Evolutionary conservation across 495 filamentous ascomycete species (phyloP), one percentile per base, ranked within the genome.

Genomic region (Neurospora terricola): DNA sequence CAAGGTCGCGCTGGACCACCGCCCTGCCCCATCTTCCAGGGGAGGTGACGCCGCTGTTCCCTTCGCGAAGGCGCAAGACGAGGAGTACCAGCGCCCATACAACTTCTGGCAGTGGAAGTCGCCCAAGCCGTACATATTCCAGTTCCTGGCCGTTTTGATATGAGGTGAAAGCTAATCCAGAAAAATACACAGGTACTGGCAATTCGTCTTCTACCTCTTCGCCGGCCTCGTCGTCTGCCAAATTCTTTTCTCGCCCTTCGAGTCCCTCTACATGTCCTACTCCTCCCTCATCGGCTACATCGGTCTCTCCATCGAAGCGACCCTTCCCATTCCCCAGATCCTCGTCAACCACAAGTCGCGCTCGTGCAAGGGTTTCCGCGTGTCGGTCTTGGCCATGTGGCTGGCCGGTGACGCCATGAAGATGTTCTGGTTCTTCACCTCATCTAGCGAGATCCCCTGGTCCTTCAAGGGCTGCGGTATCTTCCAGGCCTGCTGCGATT

Each of bases 101-200:
- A 88, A 91, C 73, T 99, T 99, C 80, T 99, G 96, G 96, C 92
- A 93, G 79, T 99, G 96, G 96, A 89, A 87, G 75, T 88, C 87
- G 38, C 86, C 91, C 23, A 91, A 90, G 75, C 94, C 95, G 87
- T 94, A 84, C 73, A 88, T 87, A 30, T 6, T 38, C 7, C 5
- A 23, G 6, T 54, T 34, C 3, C 10, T 11, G 48, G 10, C 54
- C 12, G 1, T 62, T 30, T 7, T 16, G 2, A 5, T 8, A 62
- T 4, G 21, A 62, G 2, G 23, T 62, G 23, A 62, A 34, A 62
- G 14, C 70, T 77, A 43, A 77, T 72, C 21, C 38, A 38, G 2
- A 38, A 39, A 16, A 34, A 34, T 34, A 34, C 23, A 9, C 78
- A 94, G 91, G 75, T 99, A 97, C 80, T 99, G 94, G 94, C 86